A percentile compares a stretch with the other conserved stretches of the same genome.
Conservation (phyloP, 129 eudicot species). For the Pittosporum tobira region DNA sequence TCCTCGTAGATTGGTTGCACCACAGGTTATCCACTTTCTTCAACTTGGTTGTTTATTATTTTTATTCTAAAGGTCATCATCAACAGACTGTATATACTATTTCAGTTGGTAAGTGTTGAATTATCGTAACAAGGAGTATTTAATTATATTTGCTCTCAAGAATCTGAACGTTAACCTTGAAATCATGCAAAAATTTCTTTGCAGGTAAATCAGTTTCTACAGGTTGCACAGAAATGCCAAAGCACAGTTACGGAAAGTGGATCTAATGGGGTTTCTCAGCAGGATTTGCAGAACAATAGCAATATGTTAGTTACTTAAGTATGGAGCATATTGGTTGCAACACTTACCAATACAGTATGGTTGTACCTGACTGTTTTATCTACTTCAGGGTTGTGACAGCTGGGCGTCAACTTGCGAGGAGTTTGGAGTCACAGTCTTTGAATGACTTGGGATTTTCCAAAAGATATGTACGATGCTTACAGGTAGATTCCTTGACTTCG, state of each 20-base stretch:
- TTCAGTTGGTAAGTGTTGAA: too few species aligned
- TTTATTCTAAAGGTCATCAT: neutral
- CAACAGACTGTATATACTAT: neutral
- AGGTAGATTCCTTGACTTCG: slow-evolving; percentile 32
- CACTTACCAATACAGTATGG: neutral
- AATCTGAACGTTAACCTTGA: too few species aligned
- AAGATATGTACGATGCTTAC: slow-evolving; percentile 95
- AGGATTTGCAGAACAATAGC: slow-evolving; percentile 82
- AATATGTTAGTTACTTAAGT: slow-evolving; percentile 47
- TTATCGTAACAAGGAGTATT: too few species aligned
- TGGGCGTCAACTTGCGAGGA: slow-evolving; percentile 88
- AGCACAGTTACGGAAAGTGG: slow-evolving; percentile 83
- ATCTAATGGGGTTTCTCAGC: slow-evolving; percentile 79
- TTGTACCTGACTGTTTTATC: slow-evolving; percentile 10
- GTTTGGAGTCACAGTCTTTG: slow-evolving; percentile 88
- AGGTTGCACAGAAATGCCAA: slow-evolving; percentile 95
- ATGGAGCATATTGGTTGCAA: neutral
- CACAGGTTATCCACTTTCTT: slow-evolving; percentile 50
- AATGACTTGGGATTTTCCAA: slow-evolving; percentile 95
- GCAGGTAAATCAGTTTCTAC: slow-evolving; percentile 86
- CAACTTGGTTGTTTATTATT: too few species aligned
- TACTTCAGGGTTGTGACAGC: slow-evolving; percentile 75
- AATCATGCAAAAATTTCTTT: neutral
- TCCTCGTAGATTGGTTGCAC: slow-evolving; percentile 92
- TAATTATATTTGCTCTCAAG: too few species aligned